A percentile compares a stretch with the other conserved stretches of the same genome.
Evolutionary conservation across 1,284 basidiomycete genomes (phyloP).

Genomic region (Apiotrichum veenhuisii): DNA sequence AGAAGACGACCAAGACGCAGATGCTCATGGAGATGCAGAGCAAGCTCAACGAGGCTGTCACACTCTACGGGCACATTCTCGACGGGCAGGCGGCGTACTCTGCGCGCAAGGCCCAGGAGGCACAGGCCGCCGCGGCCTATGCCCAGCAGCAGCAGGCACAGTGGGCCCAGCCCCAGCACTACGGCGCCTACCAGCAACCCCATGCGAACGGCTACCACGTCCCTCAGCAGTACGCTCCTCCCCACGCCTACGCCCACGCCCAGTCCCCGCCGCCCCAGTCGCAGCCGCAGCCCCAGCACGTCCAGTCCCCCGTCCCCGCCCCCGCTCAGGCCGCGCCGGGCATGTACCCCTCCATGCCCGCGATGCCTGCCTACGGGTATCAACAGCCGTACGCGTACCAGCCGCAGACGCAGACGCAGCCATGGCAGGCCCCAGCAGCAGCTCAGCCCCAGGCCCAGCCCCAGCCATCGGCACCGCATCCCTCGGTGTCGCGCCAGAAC

Average conservation of each 20-base stretch:
- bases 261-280: conserved; percentile 10
- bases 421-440: conserved; percentile 19
- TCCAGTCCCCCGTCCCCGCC: conserved; percentile 8
- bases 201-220: conserved; percentile 27
- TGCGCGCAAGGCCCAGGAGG: conserved; percentile 43
- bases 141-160: conserved; percentile 29
- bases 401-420: conserved; percentile 13
- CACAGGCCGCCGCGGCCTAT: conserved; percentile 25
- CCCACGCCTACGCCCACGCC: conserved; percentile 7
- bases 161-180: conserved; percentile 10
- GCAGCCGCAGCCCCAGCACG: conserved; percentile 6
- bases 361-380: background rate
- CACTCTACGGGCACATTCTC: conserved; percentile 79
- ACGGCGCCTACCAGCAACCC: conserved; percentile 14
- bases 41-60: conserved; percentile 85
- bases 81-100: conserved; percentile 63
- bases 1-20: conserved; percentile 80
- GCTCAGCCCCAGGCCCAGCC: conserved; percentile 6
- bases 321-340: conserved; percentile 5
- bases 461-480: background rate
- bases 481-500: conserved; percentile 16
- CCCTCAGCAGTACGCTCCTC: conserved; percentile 10
- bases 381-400: conserved; percentile 18
- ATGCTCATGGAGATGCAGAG: conserved; percentile 87
- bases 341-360: conserved; percentile 11